These are phyloP conservation scores for Tephrocybe rancida DNA, from an alignment of 768 basidiomycete genomes.

Conservation along the genomic window DNA sequence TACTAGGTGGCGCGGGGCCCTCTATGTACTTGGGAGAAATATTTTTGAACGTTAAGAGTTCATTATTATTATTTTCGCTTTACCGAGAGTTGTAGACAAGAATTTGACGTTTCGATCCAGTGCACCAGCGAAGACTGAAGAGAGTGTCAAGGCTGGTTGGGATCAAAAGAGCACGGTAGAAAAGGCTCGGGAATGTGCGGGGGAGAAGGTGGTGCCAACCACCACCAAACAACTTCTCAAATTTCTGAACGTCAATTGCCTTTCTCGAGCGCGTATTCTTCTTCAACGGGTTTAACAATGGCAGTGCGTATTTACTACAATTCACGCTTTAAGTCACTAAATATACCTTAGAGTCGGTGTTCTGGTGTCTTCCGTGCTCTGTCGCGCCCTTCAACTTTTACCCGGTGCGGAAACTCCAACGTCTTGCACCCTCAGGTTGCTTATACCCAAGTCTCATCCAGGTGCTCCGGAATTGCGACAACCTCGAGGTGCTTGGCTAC, in stretches of 20 bases:
- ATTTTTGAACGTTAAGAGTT: no score
- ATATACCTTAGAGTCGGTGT: constrained; percentile 43
- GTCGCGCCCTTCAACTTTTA: constrained; percentile 38
- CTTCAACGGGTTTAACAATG: constrained; percentile 28
- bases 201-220: constrained; percentile 22
- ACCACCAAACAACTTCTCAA: constrained; percentile 36
- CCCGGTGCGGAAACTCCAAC: constrained; percentile 31
- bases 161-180: no score
- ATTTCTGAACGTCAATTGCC: constrained; percentile 29
- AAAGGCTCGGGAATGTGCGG: constrained; percentile 4
- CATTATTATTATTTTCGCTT: no score
- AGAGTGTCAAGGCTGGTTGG: no score
- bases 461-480: constrained; percentile 37
- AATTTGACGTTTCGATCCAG: no score
- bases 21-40: no score
- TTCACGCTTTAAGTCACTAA: no score
- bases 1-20: no score
- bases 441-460: constrained; percentile 17
- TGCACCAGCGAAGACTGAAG: no score
- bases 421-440: constrained; percentile 9
- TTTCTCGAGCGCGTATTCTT: constrained; percentile 20
- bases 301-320: constrained; percentile 44
- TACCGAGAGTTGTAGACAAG: no score
- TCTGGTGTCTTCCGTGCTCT: constrained; percentile 41
- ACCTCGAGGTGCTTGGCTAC: constrained; percentile 61